These are phyloP conservation scores for Colletotrichum phormii DNA, from an alignment of 2,329 filamentous ascomycete genomes.

Conservation along the genomic window DNA sequence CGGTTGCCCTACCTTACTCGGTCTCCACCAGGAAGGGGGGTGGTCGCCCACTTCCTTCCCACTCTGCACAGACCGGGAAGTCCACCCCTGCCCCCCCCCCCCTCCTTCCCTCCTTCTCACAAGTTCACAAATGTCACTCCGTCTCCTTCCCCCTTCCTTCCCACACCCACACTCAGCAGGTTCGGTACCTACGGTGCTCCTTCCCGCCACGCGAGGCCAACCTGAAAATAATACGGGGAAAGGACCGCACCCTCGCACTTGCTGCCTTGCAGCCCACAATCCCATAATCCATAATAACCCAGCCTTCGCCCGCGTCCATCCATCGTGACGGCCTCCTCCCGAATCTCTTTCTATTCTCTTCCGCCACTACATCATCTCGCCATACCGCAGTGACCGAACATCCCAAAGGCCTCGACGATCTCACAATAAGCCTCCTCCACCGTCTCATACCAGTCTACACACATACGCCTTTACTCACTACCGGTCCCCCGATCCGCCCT, in stretches of 20 bases:
- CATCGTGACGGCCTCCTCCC: constrained; percentile 17
- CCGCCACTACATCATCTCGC: neutral
- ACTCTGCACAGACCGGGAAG: constrained; percentile 13
- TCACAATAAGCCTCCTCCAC: neutral
- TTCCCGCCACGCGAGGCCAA: constrained; percentile 34
- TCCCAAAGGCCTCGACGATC: neutral
- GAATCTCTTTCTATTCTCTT: neutral
- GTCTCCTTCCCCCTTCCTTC: constrained; percentile 18
- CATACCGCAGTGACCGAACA: constrained; percentile 14
- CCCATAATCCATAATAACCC: constrained; percentile 34
- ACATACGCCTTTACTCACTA: neutral
- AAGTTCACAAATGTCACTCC: neutral
- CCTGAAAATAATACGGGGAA: constrained; percentile 31
- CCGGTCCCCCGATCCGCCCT: neutral
- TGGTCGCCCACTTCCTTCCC: neutral
- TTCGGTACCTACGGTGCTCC: constrained; percentile 5
- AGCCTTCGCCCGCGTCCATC: constrained; percentile 24
- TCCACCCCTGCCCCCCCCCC: neutral
- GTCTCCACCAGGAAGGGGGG: neutral
- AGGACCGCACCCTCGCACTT: constrained; percentile 1
- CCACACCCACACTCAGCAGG: constrained; percentile 1
- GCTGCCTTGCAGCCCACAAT: constrained; percentile 26
- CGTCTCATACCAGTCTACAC: neutral
- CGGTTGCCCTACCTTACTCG: neutral
- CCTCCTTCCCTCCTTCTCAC: neutral